A percentile compares a stretch with the other conserved stretches of the same genome.
Evolutionary conservation across 2,329 filamentous ascomycete species (phyloP).

Genomic region (Talaromyces atroroseus): DNA sequence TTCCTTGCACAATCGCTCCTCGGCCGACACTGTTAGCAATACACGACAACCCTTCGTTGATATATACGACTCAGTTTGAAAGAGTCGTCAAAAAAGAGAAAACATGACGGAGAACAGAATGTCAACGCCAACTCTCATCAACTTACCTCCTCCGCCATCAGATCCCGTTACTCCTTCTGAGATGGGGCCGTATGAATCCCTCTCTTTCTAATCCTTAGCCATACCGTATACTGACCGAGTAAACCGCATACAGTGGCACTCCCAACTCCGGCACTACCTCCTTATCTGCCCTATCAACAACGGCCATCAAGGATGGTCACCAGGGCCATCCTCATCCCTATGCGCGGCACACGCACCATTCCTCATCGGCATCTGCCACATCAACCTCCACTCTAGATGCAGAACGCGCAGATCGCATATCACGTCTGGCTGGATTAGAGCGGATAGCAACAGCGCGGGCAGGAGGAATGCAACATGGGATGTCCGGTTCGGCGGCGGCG

Average conservation of each 20-base stretch:
- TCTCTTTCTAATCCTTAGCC: slow-evolving; percentile 15
- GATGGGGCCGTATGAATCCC: slow-evolving; percentile 65
- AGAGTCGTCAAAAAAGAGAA: neutral
- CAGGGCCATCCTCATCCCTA: slow-evolving; percentile 68
- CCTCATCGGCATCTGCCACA: slow-evolving; percentile 51
- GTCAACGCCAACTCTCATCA: slow-evolving; percentile 66
- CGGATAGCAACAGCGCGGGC: slow-evolving; percentile 72
- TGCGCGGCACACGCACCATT: slow-evolving; percentile 48
- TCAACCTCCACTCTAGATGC: slow-evolving; percentile 76
- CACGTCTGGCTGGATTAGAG: slow-evolving; percentile 85
- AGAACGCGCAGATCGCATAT: slow-evolving; percentile 91
- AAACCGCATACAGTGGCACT: slow-evolving; percentile 61
- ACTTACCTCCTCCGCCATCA: slow-evolving; percentile 74
- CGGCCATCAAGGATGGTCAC: slow-evolving; percentile 93
- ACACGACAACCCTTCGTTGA: no score
- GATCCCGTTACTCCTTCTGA: slow-evolving; percentile 83
- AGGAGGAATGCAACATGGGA: neutral
- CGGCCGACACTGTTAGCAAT: neutral
- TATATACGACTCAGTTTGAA: neutral
- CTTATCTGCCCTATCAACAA: slow-evolving; percentile 84
- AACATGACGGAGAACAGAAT: slow-evolving; percentile 19
- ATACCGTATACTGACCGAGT: slow-evolving; percentile 12
- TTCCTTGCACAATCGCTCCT: neutral
- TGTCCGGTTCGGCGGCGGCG: slow-evolving; percentile 23
- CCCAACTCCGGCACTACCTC: slow-evolving; percentile 90